Percentiles rank a stretch among this genome's conserved stretches.
Evolutionary conservation across 352 stramenopile genomes (phyloP).

Genomic region (Globisporangium emineosum): DNA sequence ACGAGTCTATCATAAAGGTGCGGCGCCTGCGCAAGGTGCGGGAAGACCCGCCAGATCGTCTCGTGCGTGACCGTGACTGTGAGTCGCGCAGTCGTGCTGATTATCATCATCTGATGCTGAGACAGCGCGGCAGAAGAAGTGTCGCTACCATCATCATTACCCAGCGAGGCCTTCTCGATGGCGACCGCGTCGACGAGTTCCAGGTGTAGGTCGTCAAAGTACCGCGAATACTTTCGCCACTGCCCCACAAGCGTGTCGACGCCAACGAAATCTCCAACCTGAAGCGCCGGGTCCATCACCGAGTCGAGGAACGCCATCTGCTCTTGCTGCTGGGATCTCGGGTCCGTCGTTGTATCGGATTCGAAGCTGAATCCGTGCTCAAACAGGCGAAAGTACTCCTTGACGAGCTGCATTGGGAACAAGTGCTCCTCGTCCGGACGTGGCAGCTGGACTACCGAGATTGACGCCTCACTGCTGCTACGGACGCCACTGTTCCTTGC

Average conservation of each 20-base stretch:
- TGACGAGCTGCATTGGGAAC: slow-evolving; percentile 4
- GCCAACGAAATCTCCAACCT: slow-evolving; percentile 29
- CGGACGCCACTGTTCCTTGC: neutral
- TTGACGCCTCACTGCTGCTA: neutral
- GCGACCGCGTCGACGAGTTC: slow-evolving; percentile 11
- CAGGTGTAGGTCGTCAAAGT: slow-evolving; percentile 17
- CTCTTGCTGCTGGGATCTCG: slow-evolving; percentile 4
- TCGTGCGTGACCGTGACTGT: slow-evolving; percentile 17
- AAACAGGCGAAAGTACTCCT: slow-evolving; percentile 22
- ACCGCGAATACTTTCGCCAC: slow-evolving; percentile 35
- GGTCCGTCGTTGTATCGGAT: no score
- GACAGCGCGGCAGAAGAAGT: neutral
- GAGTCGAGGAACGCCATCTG: slow-evolving; percentile 41
- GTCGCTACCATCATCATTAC: no score
- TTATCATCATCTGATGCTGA: neutral
- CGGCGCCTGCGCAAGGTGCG: slow-evolving; percentile 10
- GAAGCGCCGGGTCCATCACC: slow-evolving; percentile 32
- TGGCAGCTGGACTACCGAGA: no score
- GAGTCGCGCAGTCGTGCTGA: neutral
- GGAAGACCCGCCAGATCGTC: slow-evolving; percentile 18
- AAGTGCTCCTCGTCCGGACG: neutral
- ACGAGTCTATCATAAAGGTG: neutral
- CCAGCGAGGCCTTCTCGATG: slow-evolving; percentile 1
- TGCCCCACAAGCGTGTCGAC: slow-evolving; percentile 29
- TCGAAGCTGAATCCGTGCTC: slow-evolving; percentile 17